These are phyloP conservation scores for Paracorniculantispora psalliotae DNA, from an alignment of 2,329 filamentous ascomycete genomes.

Conservation along the genomic window DNA sequence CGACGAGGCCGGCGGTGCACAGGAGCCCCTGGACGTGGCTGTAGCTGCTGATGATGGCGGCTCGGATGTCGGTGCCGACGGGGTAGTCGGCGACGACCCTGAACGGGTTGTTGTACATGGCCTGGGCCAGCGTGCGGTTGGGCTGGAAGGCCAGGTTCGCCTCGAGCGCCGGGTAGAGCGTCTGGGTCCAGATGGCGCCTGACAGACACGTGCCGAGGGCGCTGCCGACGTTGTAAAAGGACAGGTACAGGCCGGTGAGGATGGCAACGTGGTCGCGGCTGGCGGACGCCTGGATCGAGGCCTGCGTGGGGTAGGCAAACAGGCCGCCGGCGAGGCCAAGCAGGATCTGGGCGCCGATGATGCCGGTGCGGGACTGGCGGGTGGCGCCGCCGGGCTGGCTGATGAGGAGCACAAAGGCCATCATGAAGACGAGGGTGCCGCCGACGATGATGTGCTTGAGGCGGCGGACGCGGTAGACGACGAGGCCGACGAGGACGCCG, in stretches of 20 bases:
- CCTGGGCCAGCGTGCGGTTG: slow-evolving; percentile 30
- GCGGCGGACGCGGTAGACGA: slow-evolving; percentile 47
- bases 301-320: slow-evolving; percentile 42
- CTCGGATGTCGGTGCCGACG: slow-evolving; percentile 39
- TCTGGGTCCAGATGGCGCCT: slow-evolving; percentile 39
- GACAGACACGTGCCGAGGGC: slow-evolving; percentile 37
- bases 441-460: slow-evolving; percentile 55
- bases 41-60: slow-evolving; percentile 41
- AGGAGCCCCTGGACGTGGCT: slow-evolving; percentile 40
- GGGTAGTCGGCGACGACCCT: slow-evolving; percentile 28
- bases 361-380: slow-evolving; percentile 38
- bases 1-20: slow-evolving; percentile 39
- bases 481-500: slow-evolving; percentile 45
- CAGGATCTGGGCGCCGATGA: slow-evolving; percentile 52
- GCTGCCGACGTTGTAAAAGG: slow-evolving; percentile 38
- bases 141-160: slow-evolving; percentile 29
- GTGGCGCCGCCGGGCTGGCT: slow-evolving; percentile 46
- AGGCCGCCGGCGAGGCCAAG: slow-evolving; percentile 55
- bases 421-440: slow-evolving; percentile 51
- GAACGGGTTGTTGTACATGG: slow-evolving; percentile 35
- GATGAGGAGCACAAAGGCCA: slow-evolving; percentile 53
- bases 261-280: slow-evolving; percentile 34
- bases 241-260: slow-evolving; percentile 34
- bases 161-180: slow-evolving; percentile 29
- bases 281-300: slow-evolving; percentile 35